phyloP scores from a whole-genome alignment of 2,329 filamentous ascomycete genomes.

The Peltaster fructicola region DNA sequence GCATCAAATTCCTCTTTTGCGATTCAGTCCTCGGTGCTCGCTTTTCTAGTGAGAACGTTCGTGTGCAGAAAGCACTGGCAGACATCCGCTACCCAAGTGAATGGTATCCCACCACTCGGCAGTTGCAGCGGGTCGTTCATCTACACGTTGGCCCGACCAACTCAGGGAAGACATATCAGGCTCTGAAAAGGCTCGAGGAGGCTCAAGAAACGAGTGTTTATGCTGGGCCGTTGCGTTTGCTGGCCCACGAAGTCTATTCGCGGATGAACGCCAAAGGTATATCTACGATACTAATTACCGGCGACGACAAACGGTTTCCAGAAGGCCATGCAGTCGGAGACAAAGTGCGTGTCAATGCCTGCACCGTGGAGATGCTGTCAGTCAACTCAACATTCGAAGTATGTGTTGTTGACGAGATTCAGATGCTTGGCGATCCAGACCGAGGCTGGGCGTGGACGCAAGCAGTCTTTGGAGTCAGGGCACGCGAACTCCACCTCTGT shows the following conservation, averaged over 20 bases:
- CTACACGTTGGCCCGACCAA: slow-evolving; percentile 94
- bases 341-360: slow-evolving; percentile 47
- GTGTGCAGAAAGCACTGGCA: slow-evolving; percentile 48
- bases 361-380: slow-evolving; percentile 83
- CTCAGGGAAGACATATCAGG: slow-evolving; percentile 94
- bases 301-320: slow-evolving; percentile 67
- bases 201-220: slow-evolving; percentile 68
- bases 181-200: slow-evolving; percentile 65
- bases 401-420: slow-evolving; percentile 94
- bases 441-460: slow-evolving; percentile 92
- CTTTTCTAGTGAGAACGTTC: slow-evolving; percentile 38
- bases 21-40: slow-evolving; percentile 41
- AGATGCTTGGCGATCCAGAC: slow-evolving; percentile 71
- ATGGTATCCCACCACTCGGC: slow-evolving; percentile 76
- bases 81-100: slow-evolving; percentile 79
- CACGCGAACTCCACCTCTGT: slow-evolving; percentile 80
- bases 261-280: slow-evolving; percentile 64
- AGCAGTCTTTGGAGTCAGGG: slow-evolving; percentile 71
- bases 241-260: slow-evolving; percentile 91
- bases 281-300: slow-evolving; percentile 66
- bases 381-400: slow-evolving; percentile 53
- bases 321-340: slow-evolving; percentile 30
- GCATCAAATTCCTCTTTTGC: slow-evolving; percentile 49
- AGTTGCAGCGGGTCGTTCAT: slow-evolving; percentile 66
- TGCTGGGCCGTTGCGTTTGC: slow-evolving; percentile 69